These are phyloP conservation scores for Rhizopogon roseolus DNA, from an alignment of 768 basidiomycete genomes.

Conservation along the genomic window DNA sequence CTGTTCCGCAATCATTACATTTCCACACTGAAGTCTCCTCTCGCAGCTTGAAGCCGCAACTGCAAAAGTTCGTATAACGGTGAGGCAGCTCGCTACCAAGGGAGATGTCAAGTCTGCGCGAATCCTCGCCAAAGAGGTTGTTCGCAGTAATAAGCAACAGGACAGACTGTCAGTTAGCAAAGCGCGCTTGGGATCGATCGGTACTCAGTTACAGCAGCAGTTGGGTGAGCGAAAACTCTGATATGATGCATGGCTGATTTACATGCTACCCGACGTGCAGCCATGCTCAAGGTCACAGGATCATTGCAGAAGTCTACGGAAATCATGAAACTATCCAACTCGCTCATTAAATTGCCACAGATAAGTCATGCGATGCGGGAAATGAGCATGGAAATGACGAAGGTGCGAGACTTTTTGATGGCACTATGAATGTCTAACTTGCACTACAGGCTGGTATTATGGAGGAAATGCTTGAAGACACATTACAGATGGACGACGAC, in stretches of 20 bases:
- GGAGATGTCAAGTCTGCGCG: constrained; percentile 92
- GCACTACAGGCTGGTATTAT: constrained; percentile 84
- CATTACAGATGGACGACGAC: constrained; percentile 86
- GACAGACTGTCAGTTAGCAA: constrained; percentile 90
- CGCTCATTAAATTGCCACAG: constrained; percentile 87
- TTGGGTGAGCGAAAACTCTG: constrained; percentile 54
- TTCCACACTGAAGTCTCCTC: constrained; percentile 10
- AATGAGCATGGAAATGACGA: constrained; percentile 99
- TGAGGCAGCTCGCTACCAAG: constrained; percentile 87
- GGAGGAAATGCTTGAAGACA: constrained; percentile 97
- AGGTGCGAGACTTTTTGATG: constrained; percentile 43
- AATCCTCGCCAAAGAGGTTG: constrained; percentile 91
- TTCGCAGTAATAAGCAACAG: constrained; percentile 91
- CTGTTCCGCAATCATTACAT: constrained; percentile 8
- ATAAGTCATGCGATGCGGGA: constrained; percentile 91
- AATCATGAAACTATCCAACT: constrained; percentile 98
- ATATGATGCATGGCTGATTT: neutral
- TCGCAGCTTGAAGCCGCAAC: constrained; percentile 77
- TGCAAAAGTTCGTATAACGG: constrained; percentile 67
- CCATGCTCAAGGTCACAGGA: constrained; percentile 97
- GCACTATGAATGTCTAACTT: constrained; percentile 3
- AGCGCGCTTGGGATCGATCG: constrained; percentile 87
- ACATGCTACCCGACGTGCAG: constrained; percentile 34
- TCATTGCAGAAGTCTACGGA: constrained; percentile 96
- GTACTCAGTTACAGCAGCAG: constrained; percentile 86